A percentile compares a stretch with the other conserved stretches of the same genome.
phyloP scores from a whole-genome alignment of 2,329 filamentous ascomycete species.

The Aureobasidium sp. region DNA sequence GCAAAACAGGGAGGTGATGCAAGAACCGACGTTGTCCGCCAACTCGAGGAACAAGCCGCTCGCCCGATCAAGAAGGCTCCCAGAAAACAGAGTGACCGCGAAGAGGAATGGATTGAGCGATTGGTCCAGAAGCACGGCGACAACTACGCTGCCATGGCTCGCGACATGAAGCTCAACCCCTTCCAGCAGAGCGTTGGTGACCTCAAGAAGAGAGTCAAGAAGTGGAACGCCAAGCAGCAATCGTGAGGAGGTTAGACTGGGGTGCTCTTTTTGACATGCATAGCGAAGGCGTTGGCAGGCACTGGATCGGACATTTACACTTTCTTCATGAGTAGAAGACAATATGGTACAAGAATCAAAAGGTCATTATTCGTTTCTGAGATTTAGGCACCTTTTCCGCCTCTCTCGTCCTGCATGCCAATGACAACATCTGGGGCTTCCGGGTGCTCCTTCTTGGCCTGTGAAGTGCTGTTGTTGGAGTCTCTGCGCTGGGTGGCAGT shows the following conservation, averaged over 20 bases:
- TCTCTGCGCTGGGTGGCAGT: slow-evolving; percentile 32
- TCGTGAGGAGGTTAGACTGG: neutral
- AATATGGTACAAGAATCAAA: neutral
- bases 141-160: slow-evolving; percentile 65
- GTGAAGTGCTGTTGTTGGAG: slow-evolving; percentile 26
- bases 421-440: slow-evolving; percentile 39
- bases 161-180: slow-evolving; percentile 75
- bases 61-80: slow-evolving; percentile 55
- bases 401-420: slow-evolving; percentile 44
- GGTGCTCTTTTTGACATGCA: neutral
- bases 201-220: slow-evolving; percentile 61
- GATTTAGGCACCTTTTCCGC: slow-evolving; percentile 32
- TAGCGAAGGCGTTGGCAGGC: slow-evolving; percentile 9
- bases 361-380: neutral
- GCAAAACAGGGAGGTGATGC: slow-evolving; percentile 22
- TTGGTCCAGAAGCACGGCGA: slow-evolving; percentile 69
- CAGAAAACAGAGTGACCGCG: slow-evolving; percentile 63
- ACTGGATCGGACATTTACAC: neutral
- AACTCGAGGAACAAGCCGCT: slow-evolving; percentile 61
- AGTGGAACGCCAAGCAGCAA: slow-evolving; percentile 38
- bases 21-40: slow-evolving; percentile 54
- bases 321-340: neutral
- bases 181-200: slow-evolving; percentile 86
- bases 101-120: slow-evolving; percentile 66
- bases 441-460: slow-evolving; percentile 39